Base-by-base conservation (phyloP, 2,329 filamentous ascomycete genomes). In the Leptographium procerum region DNA sequence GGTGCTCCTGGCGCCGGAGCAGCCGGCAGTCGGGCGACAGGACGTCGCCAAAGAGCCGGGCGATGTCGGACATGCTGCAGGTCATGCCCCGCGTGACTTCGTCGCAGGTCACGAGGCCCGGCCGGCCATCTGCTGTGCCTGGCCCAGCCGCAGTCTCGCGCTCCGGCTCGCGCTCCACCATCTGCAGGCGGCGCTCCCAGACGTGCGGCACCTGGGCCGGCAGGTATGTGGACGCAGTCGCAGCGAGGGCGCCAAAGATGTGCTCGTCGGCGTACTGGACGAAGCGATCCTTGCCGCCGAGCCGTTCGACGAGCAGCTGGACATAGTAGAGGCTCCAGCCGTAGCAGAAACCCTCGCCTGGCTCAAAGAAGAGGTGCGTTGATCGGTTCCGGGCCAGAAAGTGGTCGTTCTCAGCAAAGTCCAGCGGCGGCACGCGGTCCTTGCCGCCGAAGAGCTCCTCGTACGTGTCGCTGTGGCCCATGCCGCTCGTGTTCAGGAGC, bases 21-120 rank as follows among this genome's bases (percentile, higher is more conserved):
- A 60, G 55, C 55, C 36, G 55, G 45, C 55, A 47, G n/a, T 47
- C 56, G 14, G 43, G 36, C 6, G 55, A 55, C 36, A 55, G 24
- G 8, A 60, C 14, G 47, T 60, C 55, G 16, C 43, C 26, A 55
- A 60, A 60, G 51, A 60, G 52, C 28, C 14, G 24, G 28, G 59
- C 59, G 11, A 60, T 7, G 51, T 60, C 59, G 22, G 55, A 60
- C n/a, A 57, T 36, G 52, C 59, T 57, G 52, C 59, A 60, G 2
- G 59, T 60, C 33, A 60, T 16, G 24, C 59, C 59, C 40, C 57
- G 52, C 14, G 59, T 60, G n/a, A 24, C 19, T 3, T 47, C 59
- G 45, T 60, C 55, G 24, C 48, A 22, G 33, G 56, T 31, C 31
- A 58, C 34, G 4, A 61, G 56, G 31, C 13, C n/a, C n/a, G n/a